These are phyloP conservation scores for Phalaenopsis hybrid DNA, from an alignment of 116 monocot genomes.

Conservation along the genomic window DNA sequence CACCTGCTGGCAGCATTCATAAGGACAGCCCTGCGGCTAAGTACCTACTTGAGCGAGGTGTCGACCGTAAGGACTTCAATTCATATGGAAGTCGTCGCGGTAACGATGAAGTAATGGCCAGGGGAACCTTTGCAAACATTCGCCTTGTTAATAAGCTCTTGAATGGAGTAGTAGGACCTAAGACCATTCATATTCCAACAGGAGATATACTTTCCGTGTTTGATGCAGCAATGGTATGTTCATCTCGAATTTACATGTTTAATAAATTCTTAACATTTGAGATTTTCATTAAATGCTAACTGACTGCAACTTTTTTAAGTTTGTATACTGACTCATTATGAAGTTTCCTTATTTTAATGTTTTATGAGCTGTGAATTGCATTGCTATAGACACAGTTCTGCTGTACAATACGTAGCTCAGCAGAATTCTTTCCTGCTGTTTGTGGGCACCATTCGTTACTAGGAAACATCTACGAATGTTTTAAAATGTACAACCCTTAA, in stretches of 20 bases:
- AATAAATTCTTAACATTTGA: not conserved
- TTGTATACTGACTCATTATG: not conserved
- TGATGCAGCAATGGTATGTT: conserved; percentile 64
- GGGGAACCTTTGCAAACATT: conserved; percentile 83
- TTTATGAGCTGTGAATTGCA: not conserved
- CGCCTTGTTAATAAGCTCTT: conserved; percentile 68
- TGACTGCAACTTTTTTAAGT: not conserved
- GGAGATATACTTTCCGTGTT: conserved; percentile 69
- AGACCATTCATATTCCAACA: conserved; percentile 66
- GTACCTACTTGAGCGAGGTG: conserved; percentile 61
- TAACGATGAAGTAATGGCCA: conserved; percentile 74
- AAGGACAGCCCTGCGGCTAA: conserved; percentile 77
- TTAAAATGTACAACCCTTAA: not conserved
- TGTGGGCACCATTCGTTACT: not conserved
- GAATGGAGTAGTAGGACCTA: conserved; percentile 72
- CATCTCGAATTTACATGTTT: not conserved
- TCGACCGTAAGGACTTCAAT: conserved; percentile 66
- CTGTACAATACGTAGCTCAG: not conserved
- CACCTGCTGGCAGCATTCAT: conserved; percentile 82
- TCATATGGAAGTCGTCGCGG: conserved; percentile 77
- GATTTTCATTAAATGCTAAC: not conserved
- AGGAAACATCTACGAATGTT: not conserved
- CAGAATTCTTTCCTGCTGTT: not conserved
- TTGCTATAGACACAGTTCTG: not conserved
- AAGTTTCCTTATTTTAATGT: not conserved